These are phyloP conservation scores for Suhomyces bokatorum DNA, from an alignment of 1,139 yeast species.

Conservation along the genomic window DNA sequence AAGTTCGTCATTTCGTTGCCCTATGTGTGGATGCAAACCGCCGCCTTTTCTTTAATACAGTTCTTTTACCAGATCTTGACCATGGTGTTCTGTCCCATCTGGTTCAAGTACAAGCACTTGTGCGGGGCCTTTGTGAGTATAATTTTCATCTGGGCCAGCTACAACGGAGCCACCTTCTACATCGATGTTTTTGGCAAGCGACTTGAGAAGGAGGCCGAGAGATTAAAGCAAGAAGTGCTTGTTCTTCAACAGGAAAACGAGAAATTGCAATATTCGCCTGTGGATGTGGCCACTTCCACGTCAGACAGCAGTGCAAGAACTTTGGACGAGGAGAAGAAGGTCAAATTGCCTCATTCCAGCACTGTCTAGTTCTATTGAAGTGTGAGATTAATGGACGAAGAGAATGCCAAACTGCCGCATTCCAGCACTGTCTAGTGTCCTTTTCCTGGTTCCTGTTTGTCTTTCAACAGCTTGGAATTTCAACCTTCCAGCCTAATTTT, in stretches of 20 bases:
- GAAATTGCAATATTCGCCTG: conserved; percentile 13
- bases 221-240: conserved; percentile 67
- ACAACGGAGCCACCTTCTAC: conserved; percentile 94
- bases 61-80: conserved; percentile 85
- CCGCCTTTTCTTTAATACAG: conserved; percentile 84
- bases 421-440: background rate
- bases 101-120: conserved; percentile 69
- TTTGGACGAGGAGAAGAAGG: background rate
- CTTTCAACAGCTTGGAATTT: background rate
- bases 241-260: conserved; percentile 38
- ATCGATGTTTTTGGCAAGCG: conserved; percentile 87
- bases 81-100: conserved; percentile 85
- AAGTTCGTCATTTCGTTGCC: conserved; percentile 79
- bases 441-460: background rate
- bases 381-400: too few relatives aligned
- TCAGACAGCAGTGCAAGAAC: conserved; percentile 10
- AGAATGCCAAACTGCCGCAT: background rate
- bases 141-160: conserved; percentile 77
- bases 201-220: conserved; percentile 77
- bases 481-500: conserved; percentile 1
- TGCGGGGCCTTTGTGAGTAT: conserved; percentile 68
- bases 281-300: conserved; percentile 5
- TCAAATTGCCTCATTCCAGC: background rate
- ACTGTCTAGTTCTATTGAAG: background rate
- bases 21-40: conserved; percentile 75